Base-by-base conservation (phyloP, 2,329 filamentous ascomycete genomes). In the Beauveria medogensis region DNA sequence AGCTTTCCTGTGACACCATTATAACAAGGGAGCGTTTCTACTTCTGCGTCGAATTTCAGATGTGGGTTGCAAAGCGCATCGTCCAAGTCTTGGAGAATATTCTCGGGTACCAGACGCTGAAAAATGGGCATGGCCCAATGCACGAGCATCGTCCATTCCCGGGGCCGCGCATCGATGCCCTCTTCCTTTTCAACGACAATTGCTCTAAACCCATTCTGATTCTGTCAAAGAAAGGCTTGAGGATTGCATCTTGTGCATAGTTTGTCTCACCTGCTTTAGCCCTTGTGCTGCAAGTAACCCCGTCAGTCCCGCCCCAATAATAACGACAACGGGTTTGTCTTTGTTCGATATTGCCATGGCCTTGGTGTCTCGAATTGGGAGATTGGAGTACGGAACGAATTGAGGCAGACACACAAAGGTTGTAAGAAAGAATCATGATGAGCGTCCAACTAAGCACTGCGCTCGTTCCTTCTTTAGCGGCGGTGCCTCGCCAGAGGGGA, bases 101-200 rank as follows among this genome's bases (percentile, higher is more conserved):
- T 65, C 5, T 69, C 60, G 2, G 75, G 73, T 2, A 77, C 66
- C 52, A 76, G 64, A 50, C 71, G 64, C 47, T 59, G 63, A 54
- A 77, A 69, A 6, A 67, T 65, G 1, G 72, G 69, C 65, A 75
- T 69, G 14, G 70, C 74, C 75, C 75, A 77, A 63, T 75, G 74
- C 24, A 76, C 63, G 12, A 73, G 67, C 37, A 76, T 74, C n/a
- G 71, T 72, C 74, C 73, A 75, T 66, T 75, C 73, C 58, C 73
- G 71, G 3, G 61, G 53, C 9, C 72, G 69, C 24, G 67, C 66
- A 9, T 69, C 64, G 59, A 73, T 50, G 55, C 66, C 63, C 2
- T 59, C 55, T 40, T 75, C 73, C 18, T 61, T 53, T 24, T 75
- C 74, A 55, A 70, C 73, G 2, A 75, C 62, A 37, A 65, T 57